A percentile compares a stretch with the other conserved stretches of the same genome.
These are phyloP conservation scores for Cicer pinnatifidum DNA, from an alignment of 306 rosid genomes.

Conservation along the genomic window DNA sequence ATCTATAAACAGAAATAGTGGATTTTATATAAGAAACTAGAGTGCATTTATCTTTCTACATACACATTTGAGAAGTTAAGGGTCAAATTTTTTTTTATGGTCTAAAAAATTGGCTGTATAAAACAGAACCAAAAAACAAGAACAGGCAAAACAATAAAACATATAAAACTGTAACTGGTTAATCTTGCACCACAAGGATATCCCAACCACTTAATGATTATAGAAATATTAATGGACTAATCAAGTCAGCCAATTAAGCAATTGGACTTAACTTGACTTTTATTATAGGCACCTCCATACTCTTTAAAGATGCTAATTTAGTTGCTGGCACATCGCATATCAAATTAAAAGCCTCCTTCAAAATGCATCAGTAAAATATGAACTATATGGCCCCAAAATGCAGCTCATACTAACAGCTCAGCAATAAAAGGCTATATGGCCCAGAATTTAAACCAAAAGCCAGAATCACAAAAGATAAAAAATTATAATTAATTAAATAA, in stretches of 20 bases:
- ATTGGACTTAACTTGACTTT: slow-evolving; percentile 52
- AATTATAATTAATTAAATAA: neutral
- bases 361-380: slow-evolving; percentile 37
- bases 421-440: slow-evolving; percentile 26
- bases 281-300: slow-evolving; percentile 38
- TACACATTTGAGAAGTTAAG: slow-evolving; percentile 26
- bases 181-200: slow-evolving; percentile 53
- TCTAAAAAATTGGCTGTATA: slow-evolving; percentile 27
- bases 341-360: slow-evolving; percentile 36
- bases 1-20: slow-evolving; percentile 25
- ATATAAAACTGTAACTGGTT: slow-evolving; percentile 37
- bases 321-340: slow-evolving; percentile 40
- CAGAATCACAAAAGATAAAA: slow-evolving; percentile 30
- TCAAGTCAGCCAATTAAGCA: slow-evolving; percentile 45
- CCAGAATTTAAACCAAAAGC: slow-evolving; percentile 27
- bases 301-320: slow-evolving; percentile 41
- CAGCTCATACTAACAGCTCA: slow-evolving; percentile 34
- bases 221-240: slow-evolving; percentile 44
- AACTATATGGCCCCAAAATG: slow-evolving; percentile 28
- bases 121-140: slow-evolving; percentile 29
- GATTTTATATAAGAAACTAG: slow-evolving; percentile 32
- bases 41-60: slow-evolving; percentile 40
- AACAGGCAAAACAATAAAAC: slow-evolving; percentile 18
- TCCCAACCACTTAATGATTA: slow-evolving; percentile 47
- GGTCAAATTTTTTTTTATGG: slow-evolving; percentile 1